Conservation (phyloP, 164 flowering plant genomes). For the Taxillus chinensis region DNA sequence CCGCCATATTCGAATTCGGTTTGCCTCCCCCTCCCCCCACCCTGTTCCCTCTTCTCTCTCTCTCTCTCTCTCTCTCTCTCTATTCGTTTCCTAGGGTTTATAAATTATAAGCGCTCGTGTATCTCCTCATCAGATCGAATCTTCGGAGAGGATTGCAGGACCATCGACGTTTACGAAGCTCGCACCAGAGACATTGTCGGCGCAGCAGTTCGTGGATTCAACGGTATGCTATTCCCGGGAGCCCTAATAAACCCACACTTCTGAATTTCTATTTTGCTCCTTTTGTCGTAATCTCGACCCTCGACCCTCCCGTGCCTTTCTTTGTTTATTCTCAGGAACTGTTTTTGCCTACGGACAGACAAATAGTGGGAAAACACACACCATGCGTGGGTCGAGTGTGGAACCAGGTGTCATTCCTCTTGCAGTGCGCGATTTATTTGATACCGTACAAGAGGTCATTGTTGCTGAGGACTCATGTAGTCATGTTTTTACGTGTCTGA, state of each 20-base stretch:
- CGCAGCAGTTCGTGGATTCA: slow-evolving; percentile 89
- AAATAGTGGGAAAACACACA: slow-evolving; percentile 91
- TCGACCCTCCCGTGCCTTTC: not conserved
- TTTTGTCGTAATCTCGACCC: too few relatives aligned
- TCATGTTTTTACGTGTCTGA: too few relatives aligned
- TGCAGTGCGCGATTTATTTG: slow-evolving; percentile 70
- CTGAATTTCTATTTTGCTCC: too few relatives aligned
- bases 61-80: not conserved
- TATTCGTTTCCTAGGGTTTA: slow-evolving; percentile 1
- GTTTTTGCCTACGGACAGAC: slow-evolving; percentile 99
- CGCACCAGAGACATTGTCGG: slow-evolving; percentile 66
- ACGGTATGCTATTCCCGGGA: slow-evolving; percentile 29
- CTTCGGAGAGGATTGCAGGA: slow-evolving; percentile 60
- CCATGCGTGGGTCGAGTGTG: slow-evolving; percentile 74
- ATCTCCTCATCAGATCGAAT: slow-evolving; percentile 39
- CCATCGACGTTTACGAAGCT: slow-evolving; percentile 53
- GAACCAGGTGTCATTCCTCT: slow-evolving; percentile 94
- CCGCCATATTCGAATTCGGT: slow-evolving; percentile 81
- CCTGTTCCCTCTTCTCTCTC: not conserved
- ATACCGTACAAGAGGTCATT: slow-evolving; percentile 59
- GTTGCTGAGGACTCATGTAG: not conserved
- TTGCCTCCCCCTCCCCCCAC: slow-evolving; percentile 1
- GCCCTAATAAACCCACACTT: too few relatives aligned
- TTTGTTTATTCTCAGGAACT: slow-evolving; percentile 41
- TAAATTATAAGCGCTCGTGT: not conserved